phyloP scores from a whole-genome alignment of 2,329 filamentous ascomycete genomes.

The Stachybotrys chartarum region DNA sequence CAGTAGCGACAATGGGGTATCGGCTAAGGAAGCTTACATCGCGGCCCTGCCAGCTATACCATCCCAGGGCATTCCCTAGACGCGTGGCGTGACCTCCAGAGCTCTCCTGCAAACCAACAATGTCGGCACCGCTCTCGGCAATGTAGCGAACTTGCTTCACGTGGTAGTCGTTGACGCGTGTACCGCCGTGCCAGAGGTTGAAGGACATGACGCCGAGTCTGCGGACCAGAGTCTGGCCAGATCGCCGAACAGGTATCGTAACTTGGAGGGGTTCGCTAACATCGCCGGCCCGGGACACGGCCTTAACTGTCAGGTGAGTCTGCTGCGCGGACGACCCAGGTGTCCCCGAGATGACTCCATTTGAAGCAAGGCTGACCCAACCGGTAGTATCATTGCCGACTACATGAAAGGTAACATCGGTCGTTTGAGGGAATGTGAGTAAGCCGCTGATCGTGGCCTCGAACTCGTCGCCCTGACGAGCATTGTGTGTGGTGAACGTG shows the following conservation, averaged over 20 bases:
- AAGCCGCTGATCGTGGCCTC: conserved; percentile 23
- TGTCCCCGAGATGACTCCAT: conserved; percentile 27
- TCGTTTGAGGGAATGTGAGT: conserved; percentile 7
- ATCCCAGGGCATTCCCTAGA: conserved; percentile 30
- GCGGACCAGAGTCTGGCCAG: conserved; percentile 20
- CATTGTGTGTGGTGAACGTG: conserved; percentile 26
- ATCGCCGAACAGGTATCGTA: conserved; percentile 21
- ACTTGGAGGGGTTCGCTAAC: conserved; percentile 18
- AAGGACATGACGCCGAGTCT: conserved; percentile 26
- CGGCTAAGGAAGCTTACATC: conserved; percentile 27
- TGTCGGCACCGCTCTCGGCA: conserved; percentile 20
- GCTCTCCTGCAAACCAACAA: conserved; percentile 31
- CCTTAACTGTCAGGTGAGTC: conserved; percentile 18
- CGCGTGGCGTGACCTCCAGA: conserved; percentile 19
- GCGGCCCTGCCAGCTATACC: conserved; percentile 26
- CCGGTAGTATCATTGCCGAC: conserved; percentile 9
- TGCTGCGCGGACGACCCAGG: conserved; percentile 13
- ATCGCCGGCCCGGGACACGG: conserved; percentile 12
- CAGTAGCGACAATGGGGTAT: conserved; percentile 27
- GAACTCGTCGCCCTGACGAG: conserved; percentile 24
- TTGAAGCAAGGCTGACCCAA: conserved; percentile 24
- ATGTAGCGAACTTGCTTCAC: conserved; percentile 31
- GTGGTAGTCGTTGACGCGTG: conserved; percentile 25
- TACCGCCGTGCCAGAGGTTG: conserved; percentile 33
- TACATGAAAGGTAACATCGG: conserved; percentile 18